Conservation (phyloP, 371 early-diverging fungal genomes). For the Haplosporangium sp. region DNA sequence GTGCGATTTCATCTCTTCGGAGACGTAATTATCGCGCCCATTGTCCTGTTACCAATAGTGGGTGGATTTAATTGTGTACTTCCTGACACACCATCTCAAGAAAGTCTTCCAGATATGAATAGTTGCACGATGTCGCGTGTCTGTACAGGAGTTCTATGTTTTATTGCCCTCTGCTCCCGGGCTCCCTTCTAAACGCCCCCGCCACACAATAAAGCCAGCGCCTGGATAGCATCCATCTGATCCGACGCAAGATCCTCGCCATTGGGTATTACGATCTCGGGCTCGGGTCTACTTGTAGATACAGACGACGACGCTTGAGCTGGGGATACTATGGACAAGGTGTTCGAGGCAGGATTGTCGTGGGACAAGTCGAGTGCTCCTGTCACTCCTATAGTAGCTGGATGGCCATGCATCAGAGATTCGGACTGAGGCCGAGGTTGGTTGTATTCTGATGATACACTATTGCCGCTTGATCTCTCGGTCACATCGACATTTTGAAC, state of each 20-base stretch:
- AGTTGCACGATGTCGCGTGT: too few species aligned
- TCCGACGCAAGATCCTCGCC: conserved; percentile 52
- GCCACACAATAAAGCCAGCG: conserved; percentile 45
- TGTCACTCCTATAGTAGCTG: background rate
- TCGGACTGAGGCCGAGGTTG: background rate
- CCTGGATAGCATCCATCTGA: conserved; percentile 54
- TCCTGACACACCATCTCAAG: too few species aligned
- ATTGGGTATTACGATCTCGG: conserved; percentile 53
- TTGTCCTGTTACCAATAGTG: too few species aligned
- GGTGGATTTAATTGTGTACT: too few species aligned
- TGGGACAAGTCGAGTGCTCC: background rate
- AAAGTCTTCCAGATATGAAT: too few species aligned
- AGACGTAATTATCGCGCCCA: too few species aligned
- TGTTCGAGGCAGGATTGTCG: background rate
- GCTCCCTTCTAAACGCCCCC: conserved; percentile 34
- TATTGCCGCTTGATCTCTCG: background rate
- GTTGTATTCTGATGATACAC: background rate
- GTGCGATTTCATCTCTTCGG: too few species aligned
- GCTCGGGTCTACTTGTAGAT: conserved; percentile 8
- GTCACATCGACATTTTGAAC: conserved; percentile 4
- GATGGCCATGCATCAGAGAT: background rate
- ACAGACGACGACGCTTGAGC: background rate
- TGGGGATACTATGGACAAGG: background rate
- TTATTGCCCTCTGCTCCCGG: too few species aligned
- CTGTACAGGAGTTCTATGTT: too few species aligned